Conservation (phyloP, 306 rosid genomes). For the Mucuna pruriens region DNA sequence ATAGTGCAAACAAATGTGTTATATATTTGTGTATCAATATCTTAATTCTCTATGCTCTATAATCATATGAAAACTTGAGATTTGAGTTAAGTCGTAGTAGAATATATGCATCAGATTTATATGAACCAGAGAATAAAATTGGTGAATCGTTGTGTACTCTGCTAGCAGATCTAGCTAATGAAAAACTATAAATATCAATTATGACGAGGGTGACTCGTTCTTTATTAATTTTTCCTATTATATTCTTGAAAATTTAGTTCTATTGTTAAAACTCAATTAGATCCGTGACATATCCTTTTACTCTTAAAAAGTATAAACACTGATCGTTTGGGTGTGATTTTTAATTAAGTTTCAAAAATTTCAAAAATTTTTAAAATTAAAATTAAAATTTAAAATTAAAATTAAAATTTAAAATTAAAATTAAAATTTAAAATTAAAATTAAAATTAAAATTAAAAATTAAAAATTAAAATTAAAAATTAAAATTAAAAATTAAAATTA, state of each 20-base stretch:
- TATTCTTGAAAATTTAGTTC: neutral
- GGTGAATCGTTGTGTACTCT: neutral
- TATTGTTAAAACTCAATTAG: neutral
- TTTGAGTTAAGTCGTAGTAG: neutral
- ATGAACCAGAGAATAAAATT: neutral
- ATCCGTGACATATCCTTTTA: neutral
- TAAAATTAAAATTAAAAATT: too few relatives aligned
- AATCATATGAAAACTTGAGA: neutral
- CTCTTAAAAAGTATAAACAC: neutral
- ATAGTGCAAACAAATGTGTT: neutral
- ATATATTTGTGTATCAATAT: conserved; percentile 9
- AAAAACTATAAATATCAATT: neutral
- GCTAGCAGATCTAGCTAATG: neutral
- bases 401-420: too few relatives aligned
- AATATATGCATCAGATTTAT: neutral
- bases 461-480: too few relatives aligned
- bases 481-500: too few relatives aligned
- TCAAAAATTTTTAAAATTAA: too few relatives aligned
- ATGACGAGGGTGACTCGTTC: neutral
- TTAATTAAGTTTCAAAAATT: too few relatives aligned
- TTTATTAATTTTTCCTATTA: neutral
- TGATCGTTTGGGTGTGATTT: too few relatives aligned
- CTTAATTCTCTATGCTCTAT: neutral
- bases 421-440: too few relatives aligned
- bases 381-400: too few relatives aligned